Evolutionary conservation across 129 eudicot genomes (phyloP), one percentile per base, ranked within the genome.

Genomic region (Saussurea involucrata): DNA sequence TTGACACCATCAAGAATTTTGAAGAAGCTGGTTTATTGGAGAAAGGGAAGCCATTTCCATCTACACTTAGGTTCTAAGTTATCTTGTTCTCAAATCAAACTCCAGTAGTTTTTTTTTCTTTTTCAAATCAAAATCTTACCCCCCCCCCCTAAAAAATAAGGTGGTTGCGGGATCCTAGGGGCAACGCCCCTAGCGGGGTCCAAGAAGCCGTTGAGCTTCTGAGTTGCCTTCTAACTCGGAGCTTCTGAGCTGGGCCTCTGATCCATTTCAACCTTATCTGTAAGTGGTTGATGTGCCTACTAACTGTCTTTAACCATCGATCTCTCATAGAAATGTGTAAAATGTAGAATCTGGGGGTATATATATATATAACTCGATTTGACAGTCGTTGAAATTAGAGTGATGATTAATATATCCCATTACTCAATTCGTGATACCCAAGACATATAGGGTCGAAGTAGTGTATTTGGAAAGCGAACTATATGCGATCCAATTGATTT

Each of bases 21-120:
- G 63, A 71, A 82, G 84, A 79, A 66, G 9, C 18, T 21, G 86
- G 89, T 65, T 64, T 85, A 8, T 28, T 85, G 68, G 73, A 79
- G 12, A 66, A 72, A 5, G 83, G 34, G 13, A 78, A 69, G n/a
- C 72, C 82, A 40, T 78, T 78, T 78, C 82, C 77, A 63, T 37
- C 76, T 15, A 31, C 17, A 60, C 72, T 61, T 8, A 71, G 71
- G 53, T 78, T 78, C 63, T 78, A 61, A 71, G 61, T 53, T 49
- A 49, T 46, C 21, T 49, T 49, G 1, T 49, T 49, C 4, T 36
- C 8, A 28, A 28, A 28, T 28, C 31, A 28, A 28, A 28, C 31
- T 28, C 31, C 31, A 28, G 31, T 28, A 28, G 31, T 28, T 28
- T 1, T 28, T 3, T 3, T 6, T 33, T 33, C 6, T 33, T 29